Evolutionary conservation across 2,329 filamentous ascomycete species (phyloP), one percentile per base, ranked within the genome.

Genomic region (Elsinoe perseae): DNA sequence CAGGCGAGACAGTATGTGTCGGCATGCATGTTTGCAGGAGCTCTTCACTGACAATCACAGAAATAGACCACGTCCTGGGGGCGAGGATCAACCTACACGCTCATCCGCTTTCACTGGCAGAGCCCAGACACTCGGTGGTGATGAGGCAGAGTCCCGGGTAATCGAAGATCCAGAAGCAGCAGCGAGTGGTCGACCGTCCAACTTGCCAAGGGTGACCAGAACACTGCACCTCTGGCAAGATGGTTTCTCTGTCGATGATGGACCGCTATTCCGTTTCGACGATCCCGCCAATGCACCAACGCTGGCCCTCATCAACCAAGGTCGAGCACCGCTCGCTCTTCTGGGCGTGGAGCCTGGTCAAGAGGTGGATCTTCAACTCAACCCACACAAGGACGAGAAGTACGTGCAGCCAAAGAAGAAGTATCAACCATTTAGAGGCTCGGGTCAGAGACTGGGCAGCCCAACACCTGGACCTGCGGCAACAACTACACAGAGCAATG

Each of bases 211-310:
- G 4, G 82, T 86, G 59, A 81, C 82, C 52, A 83, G 87, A 52
- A 80, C 82, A 9, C 77, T 95, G 54, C 88, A 92, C 65, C 78
- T 93, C 43, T 95, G 89, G 89, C 79, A 80, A 40, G 85, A 95
- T 66, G 89, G 89, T 12, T 92, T 93, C 73, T 92, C 87, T 61
- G 83, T 95, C 59, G 88, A 91, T 58, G 87, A 93, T 64, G 89
- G 89, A 25, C 80, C 84, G 46, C 80, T 93, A 34, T 84, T 81
- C 67, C 82, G 87, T 56, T 92, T 88, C 66, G 86, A 91, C 64
- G 87, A 93, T 68, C 87, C 87, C 0, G 79, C 78, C 27, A 90
- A 92, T 67, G 81, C 83, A 27, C 77, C 78, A 50, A 86, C 86
- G 54, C 75, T 93, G 43, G 77, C 82, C 57, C 85, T 90, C 77